A percentile compares a stretch with the other conserved stretches of the same genome.
These are phyloP conservation scores for Oryza rufipogon DNA, from an alignment of 176 grass and related monocot species.

Conservation along the genomic window DNA sequence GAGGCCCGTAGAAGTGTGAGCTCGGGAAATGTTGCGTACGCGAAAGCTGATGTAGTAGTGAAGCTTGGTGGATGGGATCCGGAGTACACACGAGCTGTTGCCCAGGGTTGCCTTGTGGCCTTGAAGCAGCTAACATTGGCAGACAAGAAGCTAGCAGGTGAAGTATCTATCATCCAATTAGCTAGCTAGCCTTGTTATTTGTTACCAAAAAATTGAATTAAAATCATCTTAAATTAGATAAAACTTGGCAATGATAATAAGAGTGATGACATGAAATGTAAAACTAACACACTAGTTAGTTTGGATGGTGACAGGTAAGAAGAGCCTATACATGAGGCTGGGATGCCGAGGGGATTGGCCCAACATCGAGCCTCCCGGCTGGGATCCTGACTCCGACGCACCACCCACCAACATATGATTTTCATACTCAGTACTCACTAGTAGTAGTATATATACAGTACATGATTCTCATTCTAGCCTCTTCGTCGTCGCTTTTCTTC, in stretches of 20 bases:
- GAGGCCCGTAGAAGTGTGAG: constrained; percentile 67
- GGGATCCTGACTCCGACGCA: constrained; percentile 72
- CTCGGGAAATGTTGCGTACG: constrained; percentile 67
- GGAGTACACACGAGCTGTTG: constrained; percentile 71
- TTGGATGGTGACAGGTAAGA: constrained; percentile 69
- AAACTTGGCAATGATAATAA: background rate
- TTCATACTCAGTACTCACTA: too few relatives aligned
- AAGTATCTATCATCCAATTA: background rate
- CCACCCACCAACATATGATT: constrained; percentile 38
- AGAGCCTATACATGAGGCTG: constrained; percentile 91
- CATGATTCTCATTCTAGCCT: too few relatives aligned
- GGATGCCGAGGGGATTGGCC: constrained; percentile 97
- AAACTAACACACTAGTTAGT: background rate
- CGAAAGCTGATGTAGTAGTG: constrained; percentile 86
- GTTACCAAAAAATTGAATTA: background rate
- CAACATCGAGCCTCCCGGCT: constrained; percentile 87
- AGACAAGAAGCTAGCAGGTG: constrained; percentile 91
- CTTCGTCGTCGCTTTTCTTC: background rate
- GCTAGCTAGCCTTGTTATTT: background rate
- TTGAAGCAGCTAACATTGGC: constrained; percentile 84
- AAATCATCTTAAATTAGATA: background rate
- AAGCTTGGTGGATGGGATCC: constrained; percentile 85
- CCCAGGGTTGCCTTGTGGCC: constrained; percentile 82
- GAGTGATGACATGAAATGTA: background rate
- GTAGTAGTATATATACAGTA: too few relatives aligned